Base-by-base conservation (phyloP, 2,329 filamentous ascomycete species). In the Leptodontidium sp. region DNA sequence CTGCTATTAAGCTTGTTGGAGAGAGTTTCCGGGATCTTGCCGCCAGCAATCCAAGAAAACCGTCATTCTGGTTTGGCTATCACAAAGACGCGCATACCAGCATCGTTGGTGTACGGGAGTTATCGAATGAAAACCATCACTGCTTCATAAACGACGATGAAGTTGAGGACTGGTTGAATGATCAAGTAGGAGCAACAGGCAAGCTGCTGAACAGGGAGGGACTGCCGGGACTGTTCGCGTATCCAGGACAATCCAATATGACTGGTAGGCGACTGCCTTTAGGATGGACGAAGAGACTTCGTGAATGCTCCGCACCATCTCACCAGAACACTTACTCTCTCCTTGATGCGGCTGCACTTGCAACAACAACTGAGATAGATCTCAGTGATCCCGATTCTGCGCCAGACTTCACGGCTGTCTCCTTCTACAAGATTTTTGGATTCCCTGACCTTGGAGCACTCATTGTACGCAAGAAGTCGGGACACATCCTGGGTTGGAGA, bases 381-480 rank as follows among this genome's bases (percentile, higher is more conserved):
- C 82, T 98, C 2, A 84, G 87, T 64, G 82, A 92, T 72, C 74
- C 85, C 0, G 82, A 84, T 0, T 76, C 81, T 0, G 89, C 91
- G 0, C 92, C 95, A 0, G 95, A 98, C 77, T 98, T 98, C 73
- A 90, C 88, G 0, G 91, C 93, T 0, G 76, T 98, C 45, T 97
- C 94, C 77, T 89, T 98, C 71, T 97, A 97, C 82, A 98, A 98
- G 80, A 94, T 98, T 14, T 98, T 98, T 78, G 95, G 95, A 0
- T 98, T 97, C 71, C 95, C 95, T 0, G 93, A 98, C 77, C 82
- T 98, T 1, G 95, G 95, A 1, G 94, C 89, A 1, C 81, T 98
- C 67, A 88, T 98, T 38, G 89, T 98, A 12, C 89, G 91, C 43
- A 93, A 92, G 72, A 84, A 87, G 21, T 87, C 92, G 4, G 88